These are phyloP conservation scores for Sideroxylon spinosum DNA, from an alignment of 179 eudicot genomes.

Conservation along the genomic window DNA sequence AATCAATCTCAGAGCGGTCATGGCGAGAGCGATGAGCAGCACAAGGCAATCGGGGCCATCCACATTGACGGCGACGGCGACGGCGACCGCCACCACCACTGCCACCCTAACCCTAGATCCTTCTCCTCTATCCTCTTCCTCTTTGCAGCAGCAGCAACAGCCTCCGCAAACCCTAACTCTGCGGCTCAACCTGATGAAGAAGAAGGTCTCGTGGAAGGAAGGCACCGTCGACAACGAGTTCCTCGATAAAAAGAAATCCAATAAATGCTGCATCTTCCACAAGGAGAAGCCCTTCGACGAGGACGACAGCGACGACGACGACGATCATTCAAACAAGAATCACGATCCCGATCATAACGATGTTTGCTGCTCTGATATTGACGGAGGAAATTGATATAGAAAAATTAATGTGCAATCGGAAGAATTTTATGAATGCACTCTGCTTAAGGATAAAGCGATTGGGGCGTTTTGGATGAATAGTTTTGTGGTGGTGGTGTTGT, in stretches of 20 bases:
- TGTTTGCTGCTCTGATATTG: constrained; percentile 12
- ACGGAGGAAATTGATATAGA: constrained; percentile 1
- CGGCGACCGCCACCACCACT: constrained; percentile 7
- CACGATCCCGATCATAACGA: neutral
- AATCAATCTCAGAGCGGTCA: neutral
- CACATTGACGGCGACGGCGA: too few relatives aligned
- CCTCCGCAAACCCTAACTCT: constrained; percentile 48
- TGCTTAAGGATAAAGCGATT: neutral
- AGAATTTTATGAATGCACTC: neutral
- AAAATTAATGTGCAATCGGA: neutral
- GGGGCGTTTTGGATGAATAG: neutral
- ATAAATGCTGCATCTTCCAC: constrained; percentile 51
- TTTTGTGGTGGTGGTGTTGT: too few relatives aligned
- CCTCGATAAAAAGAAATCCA: constrained; percentile 68
- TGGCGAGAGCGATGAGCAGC: constrained; percentile 16
- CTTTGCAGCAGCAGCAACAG: neutral
- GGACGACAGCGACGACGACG: constrained; percentile 27
- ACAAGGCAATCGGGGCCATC: neutral
- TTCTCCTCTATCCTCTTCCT: constrained; percentile 3
- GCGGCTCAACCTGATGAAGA: constrained; percentile 63
- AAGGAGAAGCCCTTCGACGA: constrained; percentile 46
- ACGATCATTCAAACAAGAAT: neutral
- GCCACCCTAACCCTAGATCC: constrained; percentile 20
- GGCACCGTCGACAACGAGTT: constrained; percentile 82
- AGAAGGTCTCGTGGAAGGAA: constrained; percentile 86